phyloP scores from a whole-genome alignment of 768 basidiomycete species.

The Rubroboletus satanas region DNA sequence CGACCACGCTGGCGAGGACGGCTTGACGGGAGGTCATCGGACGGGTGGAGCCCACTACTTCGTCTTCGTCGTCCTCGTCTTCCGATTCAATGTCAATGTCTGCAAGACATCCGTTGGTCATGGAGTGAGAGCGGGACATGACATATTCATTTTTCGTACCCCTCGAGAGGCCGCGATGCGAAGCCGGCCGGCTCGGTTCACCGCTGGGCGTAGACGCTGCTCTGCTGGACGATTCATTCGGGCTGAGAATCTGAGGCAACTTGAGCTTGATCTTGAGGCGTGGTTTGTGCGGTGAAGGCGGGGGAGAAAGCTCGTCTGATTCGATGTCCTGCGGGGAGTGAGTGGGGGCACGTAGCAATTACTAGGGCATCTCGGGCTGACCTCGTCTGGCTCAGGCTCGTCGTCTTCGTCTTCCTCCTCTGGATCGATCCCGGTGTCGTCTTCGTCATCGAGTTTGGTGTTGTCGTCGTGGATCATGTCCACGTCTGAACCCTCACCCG shows the following conservation, averaged over 20 bases:
- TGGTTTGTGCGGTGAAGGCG: conserved; percentile 35
- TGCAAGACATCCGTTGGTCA: not conserved
- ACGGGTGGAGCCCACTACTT: not conserved
- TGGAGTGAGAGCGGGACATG: not conserved
- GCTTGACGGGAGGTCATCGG: conserved; percentile 1
- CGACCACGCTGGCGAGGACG: not conserved
- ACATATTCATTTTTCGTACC: conserved; percentile 5
- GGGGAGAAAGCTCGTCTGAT: conserved; percentile 33
- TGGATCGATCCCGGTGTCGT: conserved; percentile 32
- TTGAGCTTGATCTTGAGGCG: conserved; percentile 63
- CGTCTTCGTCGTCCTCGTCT: not conserved
- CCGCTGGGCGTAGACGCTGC: conserved; percentile 23
- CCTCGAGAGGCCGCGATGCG: conserved; percentile 25
- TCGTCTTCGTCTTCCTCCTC: conserved; percentile 33
- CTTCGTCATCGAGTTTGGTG: conserved; percentile 35
- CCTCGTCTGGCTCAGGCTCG: conserved; percentile 15
- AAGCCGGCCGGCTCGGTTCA: conserved; percentile 23
- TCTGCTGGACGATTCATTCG: conserved; percentile 31
- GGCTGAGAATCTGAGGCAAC: conserved; percentile 39
- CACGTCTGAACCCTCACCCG: conserved; percentile 28
- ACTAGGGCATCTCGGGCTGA: not conserved
- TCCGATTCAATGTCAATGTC: not conserved
- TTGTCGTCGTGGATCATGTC: conserved; percentile 35
- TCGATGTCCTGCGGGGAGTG: conserved; percentile 28
- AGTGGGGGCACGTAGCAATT: not conserved